These are phyloP conservation scores for Phialophora chinensis DNA, from an alignment of 2,329 filamentous ascomycete genomes.

Conservation along the genomic window DNA sequence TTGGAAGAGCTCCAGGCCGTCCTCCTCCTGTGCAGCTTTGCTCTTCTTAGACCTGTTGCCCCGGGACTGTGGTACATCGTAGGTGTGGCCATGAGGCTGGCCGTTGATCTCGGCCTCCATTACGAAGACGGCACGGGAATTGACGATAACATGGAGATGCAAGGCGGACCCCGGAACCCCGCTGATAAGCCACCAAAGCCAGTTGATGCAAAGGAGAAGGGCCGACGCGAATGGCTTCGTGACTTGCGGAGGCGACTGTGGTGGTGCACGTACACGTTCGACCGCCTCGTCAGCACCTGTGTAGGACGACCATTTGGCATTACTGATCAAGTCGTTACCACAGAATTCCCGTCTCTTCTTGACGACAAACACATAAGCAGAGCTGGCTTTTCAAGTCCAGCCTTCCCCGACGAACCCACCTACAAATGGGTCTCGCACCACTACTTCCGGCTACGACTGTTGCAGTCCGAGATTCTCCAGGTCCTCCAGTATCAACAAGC, in stretches of 20 bases:
- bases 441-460: constrained; percentile 83
- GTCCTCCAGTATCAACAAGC: constrained; percentile 92
- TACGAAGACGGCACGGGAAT: constrained; percentile 83
- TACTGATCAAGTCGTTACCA: constrained; percentile 94
- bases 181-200: constrained; percentile 35
- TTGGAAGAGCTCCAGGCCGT: constrained; percentile 95
- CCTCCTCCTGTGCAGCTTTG: constrained; percentile 86
- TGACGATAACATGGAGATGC: constrained; percentile 51
- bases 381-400: constrained; percentile 70
- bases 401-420: constrained; percentile 68
- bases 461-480: constrained; percentile 94
- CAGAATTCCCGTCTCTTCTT: constrained; percentile 86
- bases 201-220: constrained; percentile 62
- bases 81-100: constrained; percentile 86
- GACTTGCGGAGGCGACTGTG: constrained; percentile 86
- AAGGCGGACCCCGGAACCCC: constrained; percentile 5
- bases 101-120: constrained; percentile 88
- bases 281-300: constrained; percentile 91
- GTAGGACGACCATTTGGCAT: constrained; percentile 93
- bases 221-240: constrained; percentile 79
- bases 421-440: constrained; percentile 93
- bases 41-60: constrained; percentile 85
- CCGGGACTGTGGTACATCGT: constrained; percentile 98
- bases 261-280: constrained; percentile 97
- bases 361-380: constrained; percentile 89